Evolutionary conservation across 176 grass and related monocot genomes (phyloP), one percentile per base, ranked within the genome.

Genomic region (Oryza longistaminata): DNA sequence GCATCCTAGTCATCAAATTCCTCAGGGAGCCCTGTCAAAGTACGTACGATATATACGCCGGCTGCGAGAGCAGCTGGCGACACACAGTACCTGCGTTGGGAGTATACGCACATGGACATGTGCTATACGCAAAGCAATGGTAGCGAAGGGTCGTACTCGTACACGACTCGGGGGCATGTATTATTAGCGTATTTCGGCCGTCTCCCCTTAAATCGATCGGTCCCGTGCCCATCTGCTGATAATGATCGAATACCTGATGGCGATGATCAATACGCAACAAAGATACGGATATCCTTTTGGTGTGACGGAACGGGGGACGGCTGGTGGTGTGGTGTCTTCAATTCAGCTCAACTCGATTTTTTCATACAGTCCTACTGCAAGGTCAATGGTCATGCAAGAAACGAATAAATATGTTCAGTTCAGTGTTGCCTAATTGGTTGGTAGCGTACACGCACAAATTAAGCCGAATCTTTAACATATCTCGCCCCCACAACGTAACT

Each of bases 161-260:
- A 64, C 14, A 44, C 61, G 76, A 66, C 76, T 3, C 14, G 15
- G 76, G 76, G 39, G 0, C 10, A 2, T 71, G 35, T 12, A 74
- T 74, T 74, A 52, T 74, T 17, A 33, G 45, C 24, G 72, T 11
- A 31, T 33, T 74, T 27, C 9, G 15, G 22, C 25, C 25, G 26
- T 46, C 70, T 76, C 46, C 29, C 33, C 17, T 17, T 75, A 13
- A 48, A 9, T 73, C 22, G 50, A 16, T 73, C 22, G 50, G 79
- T 86, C 88, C 83, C 58, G 58, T 40, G 11, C 58, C 58, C 83
- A 52, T 17, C 2, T 10, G 82, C 10, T 75, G 82, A 75, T 6
- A 50, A 64, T 7, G 82, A 85, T 79, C 26, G 62, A 11, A 80
- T 64, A 81, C 79, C 83, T 72, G 83, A 53, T 62, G 22, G 22